Percentiles rank a stretch among this genome's conserved stretches.
Evolutionary conservation across 1,139 yeast species (phyloP).

Genomic region (Saccharomyces uvarum): DNA sequence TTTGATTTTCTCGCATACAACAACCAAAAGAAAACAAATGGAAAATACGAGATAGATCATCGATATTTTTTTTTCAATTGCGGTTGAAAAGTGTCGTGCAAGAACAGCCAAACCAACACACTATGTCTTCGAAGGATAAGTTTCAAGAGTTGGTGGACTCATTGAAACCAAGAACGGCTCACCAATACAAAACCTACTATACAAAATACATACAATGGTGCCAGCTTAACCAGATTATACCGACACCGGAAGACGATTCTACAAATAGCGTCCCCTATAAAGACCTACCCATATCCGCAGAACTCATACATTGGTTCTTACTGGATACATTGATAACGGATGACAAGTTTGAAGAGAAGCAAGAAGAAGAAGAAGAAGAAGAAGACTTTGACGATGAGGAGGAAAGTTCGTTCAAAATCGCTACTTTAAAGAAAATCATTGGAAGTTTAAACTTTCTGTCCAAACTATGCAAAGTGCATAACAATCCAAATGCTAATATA

Average conservation of each 20-base stretch:
- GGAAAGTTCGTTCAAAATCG: slow-evolving; percentile 7
- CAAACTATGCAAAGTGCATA: slow-evolving; percentile 18
- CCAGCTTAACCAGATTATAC: slow-evolving; percentile 8
- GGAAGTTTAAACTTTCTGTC: slow-evolving; percentile 19
- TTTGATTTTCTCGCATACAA: not conserved
- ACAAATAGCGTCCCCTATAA: slow-evolving; percentile 10
- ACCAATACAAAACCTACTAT: slow-evolving; percentile 26
- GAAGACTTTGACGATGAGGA: not conserved
- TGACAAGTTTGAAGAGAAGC: not conserved
- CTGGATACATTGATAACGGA: slow-evolving; percentile 16
- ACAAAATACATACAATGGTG: slow-evolving; percentile 26
- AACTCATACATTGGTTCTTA: slow-evolving; percentile 23
- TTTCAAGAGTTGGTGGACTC: slow-evolving; percentile 16
- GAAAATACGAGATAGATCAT: not conserved
- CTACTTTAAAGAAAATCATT: slow-evolving; percentile 18
- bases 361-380: slow-evolving; percentile 3
- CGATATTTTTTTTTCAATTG: not conserved
- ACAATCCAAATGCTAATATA: slow-evolving; percentile 3
- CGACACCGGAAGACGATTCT: not conserved
- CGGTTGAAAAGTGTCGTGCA: not conserved
- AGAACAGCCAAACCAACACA: not conserved
- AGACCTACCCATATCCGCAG: slow-evolving; percentile 18
- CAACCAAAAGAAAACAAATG: not conserved
- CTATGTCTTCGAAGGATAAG: not conserved
- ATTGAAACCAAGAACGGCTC: slow-evolving; percentile 21